Conservation (phyloP, 257 asterid genomes). For the Jasminum sambac region DNA sequence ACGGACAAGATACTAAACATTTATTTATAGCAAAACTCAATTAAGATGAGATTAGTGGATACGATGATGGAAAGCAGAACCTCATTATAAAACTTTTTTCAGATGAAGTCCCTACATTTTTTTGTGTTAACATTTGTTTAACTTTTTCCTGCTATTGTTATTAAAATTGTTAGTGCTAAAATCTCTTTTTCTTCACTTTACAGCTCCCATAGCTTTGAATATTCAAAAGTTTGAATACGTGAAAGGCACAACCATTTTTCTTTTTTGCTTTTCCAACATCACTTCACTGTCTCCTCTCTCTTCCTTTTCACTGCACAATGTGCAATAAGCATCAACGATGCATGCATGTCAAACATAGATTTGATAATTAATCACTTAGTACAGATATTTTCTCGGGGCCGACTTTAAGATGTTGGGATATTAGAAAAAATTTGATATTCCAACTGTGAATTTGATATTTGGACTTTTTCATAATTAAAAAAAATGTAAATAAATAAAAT, state of each 20-base stretch:
- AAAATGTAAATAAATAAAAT: too few species aligned
- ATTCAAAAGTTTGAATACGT: neutral
- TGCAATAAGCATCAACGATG: neutral
- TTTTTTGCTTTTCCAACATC: conserved; percentile 6
- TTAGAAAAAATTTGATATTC: too few species aligned
- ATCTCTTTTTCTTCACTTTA: conserved; percentile 2
- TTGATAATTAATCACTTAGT: neutral
- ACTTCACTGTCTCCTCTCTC: neutral
- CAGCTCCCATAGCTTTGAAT: conserved; percentile 1
- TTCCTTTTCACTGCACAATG: neutral
- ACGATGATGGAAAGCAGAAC: neutral
- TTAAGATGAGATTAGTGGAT: neutral
- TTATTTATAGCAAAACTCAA: neutral
- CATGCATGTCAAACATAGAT: neutral
- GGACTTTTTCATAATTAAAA: too few species aligned
- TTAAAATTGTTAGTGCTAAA: neutral
- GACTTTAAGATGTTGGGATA: too few species aligned
- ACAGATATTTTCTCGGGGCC: too few species aligned
- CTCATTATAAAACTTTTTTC: neutral
- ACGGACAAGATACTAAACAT: neutral
- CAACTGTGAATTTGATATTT: too few species aligned
- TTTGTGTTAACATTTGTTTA: neutral
- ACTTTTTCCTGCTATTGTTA: neutral
- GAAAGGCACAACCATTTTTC: neutral
- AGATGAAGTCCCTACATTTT: conserved; percentile 2